Percentiles rank a stretch among this genome's conserved stretches.
Evolutionary conservation across 2,329 filamentous ascomycete genomes (phyloP).

Genomic region (Xylaria multiplex): DNA sequence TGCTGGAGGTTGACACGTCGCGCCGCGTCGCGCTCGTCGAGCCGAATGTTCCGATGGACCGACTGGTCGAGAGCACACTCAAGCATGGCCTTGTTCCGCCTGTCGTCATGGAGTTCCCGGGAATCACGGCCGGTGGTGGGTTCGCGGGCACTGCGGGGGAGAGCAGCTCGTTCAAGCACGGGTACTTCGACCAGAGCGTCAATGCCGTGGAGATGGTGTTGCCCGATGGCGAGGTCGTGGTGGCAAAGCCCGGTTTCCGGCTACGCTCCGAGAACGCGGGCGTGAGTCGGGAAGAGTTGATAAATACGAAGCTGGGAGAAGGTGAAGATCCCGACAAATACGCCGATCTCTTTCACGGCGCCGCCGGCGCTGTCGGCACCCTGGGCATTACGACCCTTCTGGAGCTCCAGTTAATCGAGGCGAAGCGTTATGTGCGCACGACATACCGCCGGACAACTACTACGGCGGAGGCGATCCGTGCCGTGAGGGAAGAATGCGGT

Average conservation of each 20-base stretch:
- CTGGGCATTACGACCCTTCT: constrained; percentile 74
- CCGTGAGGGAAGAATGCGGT: constrained; percentile 59
- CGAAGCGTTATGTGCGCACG: constrained; percentile 69
- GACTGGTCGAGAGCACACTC: constrained; percentile 72
- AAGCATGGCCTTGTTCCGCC: constrained; percentile 73
- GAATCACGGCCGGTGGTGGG: constrained; percentile 78
- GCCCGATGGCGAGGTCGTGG: constrained; percentile 71
- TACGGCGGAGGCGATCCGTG: constrained; percentile 58
- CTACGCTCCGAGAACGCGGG: background rate
- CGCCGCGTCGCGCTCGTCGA: constrained; percentile 72
- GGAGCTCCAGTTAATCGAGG: constrained; percentile 70
- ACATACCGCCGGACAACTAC: constrained; percentile 67
- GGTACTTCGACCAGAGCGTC: constrained; percentile 75
- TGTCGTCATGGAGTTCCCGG: constrained; percentile 80
- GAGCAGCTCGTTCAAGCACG: constrained; percentile 74
- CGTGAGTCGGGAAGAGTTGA: background rate
- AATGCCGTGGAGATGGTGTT: constrained; percentile 74
- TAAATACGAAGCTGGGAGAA: constrained; percentile 28
- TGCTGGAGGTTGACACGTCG: constrained; percentile 69
- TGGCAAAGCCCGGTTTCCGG: constrained; percentile 52
- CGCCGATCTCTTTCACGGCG: constrained; percentile 71
- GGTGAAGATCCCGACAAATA: constrained; percentile 40
- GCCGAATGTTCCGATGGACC: constrained; percentile 80
- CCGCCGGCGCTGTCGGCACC: constrained; percentile 74
- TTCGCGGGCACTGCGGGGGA: constrained; percentile 78